Percentiles rank a stretch among this genome's conserved stretches.
These are phyloP conservation scores for Aureobasidium vineae DNA, from an alignment of 2,329 filamentous ascomycete genomes.

Conservation along the genomic window DNA sequence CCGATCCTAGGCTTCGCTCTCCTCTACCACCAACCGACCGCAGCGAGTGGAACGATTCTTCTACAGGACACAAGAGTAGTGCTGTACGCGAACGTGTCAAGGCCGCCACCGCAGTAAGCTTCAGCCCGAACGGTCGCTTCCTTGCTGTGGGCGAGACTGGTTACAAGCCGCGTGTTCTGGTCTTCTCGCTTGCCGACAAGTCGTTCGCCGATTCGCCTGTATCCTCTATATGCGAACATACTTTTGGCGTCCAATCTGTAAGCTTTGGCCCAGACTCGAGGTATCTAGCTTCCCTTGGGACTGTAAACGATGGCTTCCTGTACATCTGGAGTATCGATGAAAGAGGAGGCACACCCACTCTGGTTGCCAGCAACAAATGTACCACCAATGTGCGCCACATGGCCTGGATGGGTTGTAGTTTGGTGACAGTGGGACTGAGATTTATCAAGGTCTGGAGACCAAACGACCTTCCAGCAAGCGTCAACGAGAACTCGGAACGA, in stretches of 20 bases:
- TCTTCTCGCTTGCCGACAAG: conserved; percentile 78
- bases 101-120: conserved; percentile 82
- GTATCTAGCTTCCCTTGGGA: conserved; percentile 83
- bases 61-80: conserved; percentile 65
- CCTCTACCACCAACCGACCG: conserved; percentile 10
- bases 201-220: conserved; percentile 76
- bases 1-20: conserved; percentile 3
- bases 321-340: conserved; percentile 86
- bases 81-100: conserved; percentile 91
- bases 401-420: conserved; percentile 80
- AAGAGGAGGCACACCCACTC: conserved; percentile 73
- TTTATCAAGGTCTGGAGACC: conserved; percentile 94
- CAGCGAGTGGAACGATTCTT: conserved; percentile 59
- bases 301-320: conserved; percentile 88
- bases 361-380: conserved; percentile 88
- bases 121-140: conserved; percentile 83
- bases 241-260: conserved; percentile 81
- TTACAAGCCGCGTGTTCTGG: conserved; percentile 84
- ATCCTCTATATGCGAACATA: conserved; percentile 83
- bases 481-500: conserved; percentile 28
- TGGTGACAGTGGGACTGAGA: conserved; percentile 84
- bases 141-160: conserved; percentile 93
- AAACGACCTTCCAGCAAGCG: conserved; percentile 50
- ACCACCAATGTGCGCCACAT: conserved; percentile 83
- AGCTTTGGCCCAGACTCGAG: conserved; percentile 85